Evolutionary conservation across 164 flowering plant genomes (phyloP).

Genomic region (Buxus sempervirens): DNA sequence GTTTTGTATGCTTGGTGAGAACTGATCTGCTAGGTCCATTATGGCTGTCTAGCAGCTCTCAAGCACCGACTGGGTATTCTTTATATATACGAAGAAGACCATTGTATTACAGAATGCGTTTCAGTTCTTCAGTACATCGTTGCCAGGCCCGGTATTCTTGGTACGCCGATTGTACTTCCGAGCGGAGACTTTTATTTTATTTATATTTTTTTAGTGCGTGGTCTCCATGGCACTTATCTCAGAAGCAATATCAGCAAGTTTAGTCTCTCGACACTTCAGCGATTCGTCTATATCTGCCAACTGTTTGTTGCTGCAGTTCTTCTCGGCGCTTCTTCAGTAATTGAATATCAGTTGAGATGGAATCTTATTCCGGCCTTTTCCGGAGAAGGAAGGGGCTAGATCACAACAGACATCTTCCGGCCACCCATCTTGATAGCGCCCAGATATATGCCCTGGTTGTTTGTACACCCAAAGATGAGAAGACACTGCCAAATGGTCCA

Average conservation of each 20-base stretch:
- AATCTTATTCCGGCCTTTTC: background rate
- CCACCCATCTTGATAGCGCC: conserved; percentile 5
- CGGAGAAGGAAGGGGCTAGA: background rate
- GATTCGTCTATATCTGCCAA: background rate
- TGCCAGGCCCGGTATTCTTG: background rate
- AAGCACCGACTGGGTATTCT: background rate
- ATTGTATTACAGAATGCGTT: background rate
- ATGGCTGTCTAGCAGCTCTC: no score
- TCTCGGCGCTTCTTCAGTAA: background rate
- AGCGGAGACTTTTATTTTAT: background rate
- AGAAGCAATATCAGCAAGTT: background rate
- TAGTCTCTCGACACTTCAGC: background rate
- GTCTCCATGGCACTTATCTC: background rate
- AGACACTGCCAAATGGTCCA: no score
- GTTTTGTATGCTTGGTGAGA: no score
- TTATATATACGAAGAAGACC: background rate
- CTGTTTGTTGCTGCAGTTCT: background rate
- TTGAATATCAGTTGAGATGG: no score
- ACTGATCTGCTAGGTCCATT: no score
- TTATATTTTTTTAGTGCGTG: background rate
- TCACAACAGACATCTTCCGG: conserved; percentile 2
- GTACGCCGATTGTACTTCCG: background rate
- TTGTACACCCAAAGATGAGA: no score
- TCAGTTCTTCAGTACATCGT: background rate
- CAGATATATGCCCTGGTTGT: background rate